Base-by-base conservation (phyloP, 768 basidiomycete genomes). In the Gloeopeniophorella convolvens region DNA sequence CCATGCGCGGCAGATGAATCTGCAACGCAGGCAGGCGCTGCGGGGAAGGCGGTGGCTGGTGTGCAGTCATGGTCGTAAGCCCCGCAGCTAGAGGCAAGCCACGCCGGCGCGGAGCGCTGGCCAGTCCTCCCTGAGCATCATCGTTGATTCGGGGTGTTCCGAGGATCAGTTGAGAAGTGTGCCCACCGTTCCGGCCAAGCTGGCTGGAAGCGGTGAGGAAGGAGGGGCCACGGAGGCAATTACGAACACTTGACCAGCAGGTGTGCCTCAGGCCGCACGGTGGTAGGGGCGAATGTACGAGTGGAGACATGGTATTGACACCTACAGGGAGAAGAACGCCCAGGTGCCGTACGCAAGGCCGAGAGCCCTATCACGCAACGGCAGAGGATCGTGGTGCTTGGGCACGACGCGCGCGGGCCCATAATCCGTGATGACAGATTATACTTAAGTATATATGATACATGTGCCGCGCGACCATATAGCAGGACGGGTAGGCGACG, bases 321-420 rank as follows among this genome's bases (percentile, higher is more conserved):
- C 18, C 46, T 23, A 5, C 46, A 54, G 52, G 33, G 42, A 41
- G 52, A 54, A 43, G 52, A 6, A 21, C 5, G n/a, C 7, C 6
- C 26, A 36, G 24, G 39, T 53, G 51, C 51, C 51, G 51, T 48
- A 52, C 39, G 41, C 33, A 5, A 36, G 18, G 40, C 51, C n/a
- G n/a, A n/a, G 51, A 53, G 47, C 41, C 46, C 42, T 43, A 54
- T 39, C 30, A 48, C 46, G 46, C 26, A 54, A 54, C 48, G 39
- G 52, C 39, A 46, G 48, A 42, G 35, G 35, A 34, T 33, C n/a
- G n/a, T n/a, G 52, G 48, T 48, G 40, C 52, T 23, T 26, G 26
- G 42, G 50, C 18, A 40, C 44, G 31, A 30, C 20, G 3, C 20
- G 27, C n/a, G n/a, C 51, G 51, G 51, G 51, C 51, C 51, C 45